A percentile compares a stretch with the other conserved stretches of the same genome.
Conservation (phyloP, 139 green algal species). For the Chlamydomonas sphaeroides region DNA sequence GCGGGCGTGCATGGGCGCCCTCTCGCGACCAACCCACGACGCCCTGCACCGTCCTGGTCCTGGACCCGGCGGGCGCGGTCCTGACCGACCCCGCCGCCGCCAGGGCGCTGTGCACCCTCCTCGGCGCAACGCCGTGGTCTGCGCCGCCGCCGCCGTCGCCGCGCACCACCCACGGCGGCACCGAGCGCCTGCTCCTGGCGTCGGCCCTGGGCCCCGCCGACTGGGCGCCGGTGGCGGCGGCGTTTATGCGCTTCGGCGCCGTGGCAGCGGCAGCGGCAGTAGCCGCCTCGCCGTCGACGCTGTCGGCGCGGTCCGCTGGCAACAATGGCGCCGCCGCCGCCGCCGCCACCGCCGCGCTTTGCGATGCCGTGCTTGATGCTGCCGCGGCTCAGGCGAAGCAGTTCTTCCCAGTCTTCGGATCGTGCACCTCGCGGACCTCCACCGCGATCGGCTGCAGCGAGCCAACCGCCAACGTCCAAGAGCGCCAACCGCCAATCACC, state of each 20-base stretch:
- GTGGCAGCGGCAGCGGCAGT: background rate
- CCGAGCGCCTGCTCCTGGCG: background rate
- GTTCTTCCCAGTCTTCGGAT: no score
- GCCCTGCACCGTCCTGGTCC: no score
- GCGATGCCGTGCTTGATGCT: background rate
- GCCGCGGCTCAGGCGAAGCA: no score
- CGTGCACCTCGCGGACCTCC: no score
- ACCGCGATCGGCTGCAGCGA: no score
- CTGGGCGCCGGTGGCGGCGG: background rate
- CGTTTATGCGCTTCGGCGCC: background rate
- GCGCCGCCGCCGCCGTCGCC: background rate
- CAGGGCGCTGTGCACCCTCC: background rate
- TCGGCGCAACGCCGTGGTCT: background rate
- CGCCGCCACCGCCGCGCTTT: background rate
- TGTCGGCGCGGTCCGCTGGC: no score
- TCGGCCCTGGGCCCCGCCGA: background rate
- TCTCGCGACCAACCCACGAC: no score
- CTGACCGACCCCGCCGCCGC: slow-evolving; percentile 8
- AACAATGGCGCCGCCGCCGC: background rate
- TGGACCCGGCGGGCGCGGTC: background rate
- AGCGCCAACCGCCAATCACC: no score
- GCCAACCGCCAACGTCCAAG: no score
- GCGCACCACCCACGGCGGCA: background rate
- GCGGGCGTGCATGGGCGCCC: no score
- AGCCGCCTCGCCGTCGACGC: no score